Percentiles rank a stretch among this genome's conserved stretches.
These are phyloP conservation scores for Globisporangium cystogenes DNA, from an alignment of 352 stramenopile species.

Conservation along the genomic window DNA sequence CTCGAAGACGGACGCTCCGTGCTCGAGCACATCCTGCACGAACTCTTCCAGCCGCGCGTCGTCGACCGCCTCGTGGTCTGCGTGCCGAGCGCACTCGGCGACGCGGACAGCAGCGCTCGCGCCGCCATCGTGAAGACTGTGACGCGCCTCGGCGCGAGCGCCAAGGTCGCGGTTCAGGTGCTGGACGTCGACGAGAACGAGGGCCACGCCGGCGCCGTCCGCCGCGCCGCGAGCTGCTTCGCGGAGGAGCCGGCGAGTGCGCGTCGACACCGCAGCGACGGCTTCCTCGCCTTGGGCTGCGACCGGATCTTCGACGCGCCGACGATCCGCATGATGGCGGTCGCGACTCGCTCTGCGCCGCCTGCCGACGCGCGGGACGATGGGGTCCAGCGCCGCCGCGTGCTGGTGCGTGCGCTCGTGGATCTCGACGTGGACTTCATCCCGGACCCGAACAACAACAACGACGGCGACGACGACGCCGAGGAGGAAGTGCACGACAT, in stretches of 20 bases:
- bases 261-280: constrained; percentile 7
- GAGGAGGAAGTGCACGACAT: neutral
- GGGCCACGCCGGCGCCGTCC: constrained; percentile 1
- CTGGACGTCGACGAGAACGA: constrained; percentile 2
- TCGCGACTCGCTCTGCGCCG: neutral
- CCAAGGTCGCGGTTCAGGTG: constrained; percentile 10
- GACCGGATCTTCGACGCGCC: constrained; percentile 17
- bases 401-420: constrained; percentile 15
- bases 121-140: neutral
- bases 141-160: constrained; percentile 1
- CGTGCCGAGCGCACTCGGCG: neutral
- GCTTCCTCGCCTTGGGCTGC: constrained; percentile 13
- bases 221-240: neutral
- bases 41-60: constrained; percentile 12
- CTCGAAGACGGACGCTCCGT: constrained; percentile 2
- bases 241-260: neutral
- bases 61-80: constrained; percentile 18
- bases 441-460: neutral
- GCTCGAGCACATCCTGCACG: constrained; percentile 12
- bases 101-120: neutral
- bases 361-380: neutral
- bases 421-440: constrained; percentile 17
- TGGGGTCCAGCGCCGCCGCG: neutral
- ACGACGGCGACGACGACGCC: neutral
- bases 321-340: constrained; percentile 22